phyloP scores from a whole-genome alignment of 129 eudicot genomes.

The Cynara cardunculus region DNA sequence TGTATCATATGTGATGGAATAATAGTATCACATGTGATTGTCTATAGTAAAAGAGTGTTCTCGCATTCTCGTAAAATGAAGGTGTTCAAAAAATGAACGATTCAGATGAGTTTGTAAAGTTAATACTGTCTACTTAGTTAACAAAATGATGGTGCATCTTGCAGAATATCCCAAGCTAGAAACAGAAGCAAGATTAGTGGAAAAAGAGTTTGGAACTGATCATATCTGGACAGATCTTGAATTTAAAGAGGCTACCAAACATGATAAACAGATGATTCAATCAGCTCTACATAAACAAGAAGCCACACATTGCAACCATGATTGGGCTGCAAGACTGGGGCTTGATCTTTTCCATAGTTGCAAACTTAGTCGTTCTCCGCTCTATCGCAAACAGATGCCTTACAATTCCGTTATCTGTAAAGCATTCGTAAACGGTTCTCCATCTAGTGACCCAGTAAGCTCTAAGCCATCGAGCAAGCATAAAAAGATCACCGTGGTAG shows the following conservation, averaged over 20 bases:
- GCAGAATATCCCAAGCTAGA: conserved; percentile 66
- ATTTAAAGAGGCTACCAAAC: conserved; percentile 38
- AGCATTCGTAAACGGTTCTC: conserved; percentile 51
- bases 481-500: conserved; percentile 44
- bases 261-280: conserved; percentile 45
- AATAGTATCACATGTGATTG: no score
- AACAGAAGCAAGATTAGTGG: conserved; percentile 44
- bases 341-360: conserved; percentile 62
- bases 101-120: no score
- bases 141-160: no score
- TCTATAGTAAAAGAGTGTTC: no score
- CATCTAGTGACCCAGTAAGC: conserved; percentile 1
- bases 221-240: conserved; percentile 33
- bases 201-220: conserved; percentile 41
- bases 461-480: conserved; percentile 35
- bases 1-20: no score
- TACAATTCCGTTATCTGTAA: conserved; percentile 44
- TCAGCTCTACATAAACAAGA: conserved; percentile 51
- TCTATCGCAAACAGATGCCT: conserved; percentile 64
- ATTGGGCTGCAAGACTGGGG: conserved; percentile 63
- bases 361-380: conserved; percentile 59
- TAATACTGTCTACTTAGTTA: no score
- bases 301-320: conserved; percentile 52
- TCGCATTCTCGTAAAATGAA: no score
- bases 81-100: no score